Evolutionary conservation across 768 basidiomycete species (phyloP), one percentile per base, ranked within the genome.

Genomic region (Mycena crocata): DNA sequence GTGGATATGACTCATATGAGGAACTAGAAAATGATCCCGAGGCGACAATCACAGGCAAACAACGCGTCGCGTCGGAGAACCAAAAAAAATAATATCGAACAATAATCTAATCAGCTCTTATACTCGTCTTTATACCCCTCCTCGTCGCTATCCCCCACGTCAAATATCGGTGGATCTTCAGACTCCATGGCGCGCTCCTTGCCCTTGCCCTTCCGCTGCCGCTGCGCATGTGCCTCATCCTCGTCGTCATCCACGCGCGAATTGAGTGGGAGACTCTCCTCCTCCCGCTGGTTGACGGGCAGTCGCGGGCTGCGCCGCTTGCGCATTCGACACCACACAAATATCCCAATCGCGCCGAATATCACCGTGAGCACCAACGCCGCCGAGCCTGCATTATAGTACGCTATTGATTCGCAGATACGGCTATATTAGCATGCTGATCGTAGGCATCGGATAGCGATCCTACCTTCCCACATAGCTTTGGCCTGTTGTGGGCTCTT

Each of bases 331-430:
- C 88, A 93, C 90, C 92, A 98, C 61, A 97, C 82, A 78, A 93
- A 94, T 13, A 86, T 78, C 0, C 89, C 93, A 57, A 96, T 87
- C 19, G 84, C 84, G 23, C 88, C 73, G 37, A 87, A 82, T 62
- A 96, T 85, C 58, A 98, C 78, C 4, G 96, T 74, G 42, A 98
- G 84, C 26, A 97, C 89, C n/a, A 96, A 81, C 4, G 92, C 90
- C 1, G 92, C 93, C 0, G 95, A 95, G 14, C 94, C 95, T 35
- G 94, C 92, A 66, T 97, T 97, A 76, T 96, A 98, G 77, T 96
- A 96, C n/a, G 94, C 96, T 95, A 46, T 44, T 10, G 32, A 57
- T n/a, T 28, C 35, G 58, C 24, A 67, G 61, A 49, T 58, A 50
- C 35, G 56, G 54, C 45, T 35, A 54, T 19, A 49, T 61, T 35